Base-by-base conservation (phyloP, 345 rosid genomes). In the Tarenaya hassleriana region DNA sequence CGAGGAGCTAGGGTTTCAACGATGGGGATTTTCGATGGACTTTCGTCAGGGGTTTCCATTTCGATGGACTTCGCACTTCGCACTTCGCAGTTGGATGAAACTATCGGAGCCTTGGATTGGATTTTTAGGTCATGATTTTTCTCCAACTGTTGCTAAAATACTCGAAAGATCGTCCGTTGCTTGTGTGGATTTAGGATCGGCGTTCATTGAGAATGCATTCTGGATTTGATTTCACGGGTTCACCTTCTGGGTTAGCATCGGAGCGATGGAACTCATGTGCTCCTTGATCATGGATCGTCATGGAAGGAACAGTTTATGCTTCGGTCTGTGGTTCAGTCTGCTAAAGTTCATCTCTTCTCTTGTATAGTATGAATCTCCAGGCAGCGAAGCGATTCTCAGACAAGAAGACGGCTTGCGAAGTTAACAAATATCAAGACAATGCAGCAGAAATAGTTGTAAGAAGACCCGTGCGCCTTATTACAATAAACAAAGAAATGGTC, bases 311-410 rank as follows among this genome's bases (percentile, higher is more conserved):
- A 53, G 29, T 35, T 50, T 60, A 2, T 43, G 15, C 9, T 60
- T 41, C 34, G 5, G 7, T 52, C 51, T 40, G 39, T 53, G 4
- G n/a, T 45, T 41, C 34, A 54, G 62, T 60, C 62, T 60, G 5
- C 62, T 67, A 49, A 67, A 53, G 24, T 48, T 60, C 6, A 33
- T 54, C 7, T 67, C 10, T 60, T 61, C 37, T 61, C 35, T 20
- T 55, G 43, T 52, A n/a, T 61, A 67, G 71, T 29, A 61, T 67
- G 71, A 50, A 14, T 61, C 44, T 48, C 15, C 37, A 49, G 58
- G 71, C 62, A 34, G 57, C 71, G 9, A 67, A 47, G 58, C 61
- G 54, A 15, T 47, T 41, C 56, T 53, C 61, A 13, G 21, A 48
- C 1, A 50, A 37, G 27, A 66, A n/a, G n/a, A n/a, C 52, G 43